Evolutionary conservation across 2,329 filamentous ascomycete genomes (phyloP), one percentile per base, ranked within the genome.

Genomic region (Trichoderma semiorbis): DNA sequence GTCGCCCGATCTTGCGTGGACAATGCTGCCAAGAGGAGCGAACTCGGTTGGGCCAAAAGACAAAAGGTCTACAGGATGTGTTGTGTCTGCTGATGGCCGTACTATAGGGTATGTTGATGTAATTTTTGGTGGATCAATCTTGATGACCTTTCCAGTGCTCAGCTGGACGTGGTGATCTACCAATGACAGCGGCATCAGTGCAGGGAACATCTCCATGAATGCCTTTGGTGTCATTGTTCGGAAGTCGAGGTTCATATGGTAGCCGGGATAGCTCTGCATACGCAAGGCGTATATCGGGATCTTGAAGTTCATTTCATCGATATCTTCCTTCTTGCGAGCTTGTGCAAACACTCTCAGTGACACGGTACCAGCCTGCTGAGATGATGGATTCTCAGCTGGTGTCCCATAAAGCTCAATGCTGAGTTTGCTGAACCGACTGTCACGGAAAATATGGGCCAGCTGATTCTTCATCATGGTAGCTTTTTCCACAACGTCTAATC

Each of bases 311-410:
- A 75, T 65, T 0, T 80, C 78, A 0, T 79, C 78, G 0, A 81
- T 77, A 0, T 79, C 80, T 18, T 82, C 80, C 32, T 80, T 77
- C 18, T 72, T 77, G 5, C 75, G 76, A 6, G 86, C 85, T 74
- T 90, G 84, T 0, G 81, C 81, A 74, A 86, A 81, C 62, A 85
- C 78, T 28, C 84, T 75, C 53, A 86, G 80, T 57, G 84, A 84
- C 0, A 86, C 85, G 0, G 85, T 88, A 1, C 85, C 85, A 0
- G 81, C 81, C 30, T 83, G 82, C 36, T 87, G 85, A n/a, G 80
- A 83, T 3, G 75, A 75, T 0, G 84, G 83, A 50, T 86, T 79
- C 1, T 80, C 77, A 0, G 81, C 77, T 70, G 80, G 39, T 73
- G 81, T 63, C 78, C 86, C 74, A 81, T 84, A 75, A 16, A 75